Evolutionary conservation across 495 filamentous ascomycete species (phyloP).

Genomic region (Podospora comata): DNA sequence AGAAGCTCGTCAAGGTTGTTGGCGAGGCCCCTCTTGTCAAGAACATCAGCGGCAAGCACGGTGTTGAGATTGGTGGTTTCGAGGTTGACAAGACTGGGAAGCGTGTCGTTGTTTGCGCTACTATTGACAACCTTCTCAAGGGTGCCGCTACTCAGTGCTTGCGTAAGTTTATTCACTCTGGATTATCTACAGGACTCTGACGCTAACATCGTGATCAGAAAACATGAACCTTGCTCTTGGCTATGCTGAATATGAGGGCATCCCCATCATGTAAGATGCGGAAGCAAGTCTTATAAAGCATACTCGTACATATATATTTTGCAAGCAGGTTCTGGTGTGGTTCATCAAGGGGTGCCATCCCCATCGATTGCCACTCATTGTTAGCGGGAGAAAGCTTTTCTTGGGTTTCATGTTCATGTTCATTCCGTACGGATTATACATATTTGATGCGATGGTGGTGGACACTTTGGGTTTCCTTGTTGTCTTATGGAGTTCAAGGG

Average conservation of each 20-base stretch:
- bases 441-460: background rate
- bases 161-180: constrained; percentile 56
- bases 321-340: background rate
- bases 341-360: background rate
- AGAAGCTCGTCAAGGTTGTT: constrained; percentile 87
- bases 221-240: constrained; percentile 97
- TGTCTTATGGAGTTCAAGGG: background rate
- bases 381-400: background rate
- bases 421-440: background rate
- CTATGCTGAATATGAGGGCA: constrained; percentile 89
- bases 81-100: constrained; percentile 84
- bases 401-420: background rate
- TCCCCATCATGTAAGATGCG: constrained; percentile 52
- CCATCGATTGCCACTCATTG: background rate
- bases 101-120: constrained; percentile 89
- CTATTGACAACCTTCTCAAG: constrained; percentile 98
- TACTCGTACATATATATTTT: background rate
- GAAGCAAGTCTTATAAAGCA: background rate
- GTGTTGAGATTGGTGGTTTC: constrained; percentile 92
- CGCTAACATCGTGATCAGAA: constrained; percentile 52
- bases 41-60: constrained; percentile 84
- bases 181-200: background rate
- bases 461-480: background rate
- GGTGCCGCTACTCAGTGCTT: constrained; percentile 94
- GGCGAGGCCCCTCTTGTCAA: constrained; percentile 89